Evolutionary conservation across 1,284 basidiomycete genomes (phyloP), one percentile per base, ranked within the genome.

Genomic region (Stereum hirsutum): DNA sequence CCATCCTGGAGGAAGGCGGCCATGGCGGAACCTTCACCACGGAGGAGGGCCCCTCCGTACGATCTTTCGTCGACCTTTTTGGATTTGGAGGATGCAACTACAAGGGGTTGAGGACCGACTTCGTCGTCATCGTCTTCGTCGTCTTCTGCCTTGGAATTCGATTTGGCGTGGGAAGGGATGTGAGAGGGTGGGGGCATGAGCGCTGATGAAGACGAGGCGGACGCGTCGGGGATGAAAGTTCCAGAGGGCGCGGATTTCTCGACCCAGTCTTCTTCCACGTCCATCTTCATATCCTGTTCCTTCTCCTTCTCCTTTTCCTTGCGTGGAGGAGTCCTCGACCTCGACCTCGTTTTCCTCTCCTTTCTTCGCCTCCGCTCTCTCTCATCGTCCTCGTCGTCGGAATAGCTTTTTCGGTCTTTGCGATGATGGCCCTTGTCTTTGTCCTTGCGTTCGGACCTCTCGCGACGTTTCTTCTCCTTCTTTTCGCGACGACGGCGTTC

Each of bases 21-120:
- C 93, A 99, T 98, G 23, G 95, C 95, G 46, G 83, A 84, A 39
- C 93, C 95, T 70, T 99, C 95, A 44, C 95, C 96, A 1, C 89
- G 88, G 6, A 94, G 75, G 32, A 99, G 74, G 5, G 88, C 83
- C 41, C 89, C 77, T 48, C 91, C 89, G 59, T 91, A 90, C 45
- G 81, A 72, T 10, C 86, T 79, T 53, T 89, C 87, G 62, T 87
- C 83, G 33, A 85, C 51, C 51, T 70, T 76, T 52, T 73, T 78
- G 34, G 51, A 49, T 12, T 52, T 50, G 12, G 28, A 31, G 24
- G 49, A 68, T n/a, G 58, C 53, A 50, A 68, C 70, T 32, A 52
- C 24, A 0, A 71, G 50, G 6, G 83, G 85, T 51, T 81, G 66
- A 19, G 81, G 81, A 2, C 81, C 80, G 38, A 86, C 46, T 37